Percentiles rank a stretch among this genome's conserved stretches.
Evolutionary conservation across 208 protist species (phyloP).

Genomic region (Trypanosoma melophagium): DNA sequence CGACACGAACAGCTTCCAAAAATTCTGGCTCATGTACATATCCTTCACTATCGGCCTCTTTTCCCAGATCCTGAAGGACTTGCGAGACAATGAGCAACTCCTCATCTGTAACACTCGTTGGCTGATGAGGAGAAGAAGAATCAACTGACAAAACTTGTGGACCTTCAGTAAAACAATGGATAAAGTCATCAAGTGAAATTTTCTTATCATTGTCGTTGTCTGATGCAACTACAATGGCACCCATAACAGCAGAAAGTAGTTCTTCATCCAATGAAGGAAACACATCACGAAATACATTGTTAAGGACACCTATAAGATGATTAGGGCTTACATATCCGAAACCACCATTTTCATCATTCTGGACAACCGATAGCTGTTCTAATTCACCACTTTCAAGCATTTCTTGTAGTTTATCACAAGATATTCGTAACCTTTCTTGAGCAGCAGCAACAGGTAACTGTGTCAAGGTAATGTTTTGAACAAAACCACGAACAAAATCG

Average conservation of each 20-base stretch:
- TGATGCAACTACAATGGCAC: conserved; percentile 55
- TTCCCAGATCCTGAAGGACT: conserved; percentile 42
- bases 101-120: conserved; percentile 23
- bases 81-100: conserved; percentile 50
- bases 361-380: conserved; percentile 38
- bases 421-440: conserved; percentile 48
- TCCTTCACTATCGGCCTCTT: conserved; percentile 33
- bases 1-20: conserved; percentile 30
- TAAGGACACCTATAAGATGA: conserved; percentile 55
- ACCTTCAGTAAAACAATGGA: conserved; percentile 58
- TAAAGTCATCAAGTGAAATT: conserved; percentile 69
- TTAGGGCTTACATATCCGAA: conserved; percentile 49
- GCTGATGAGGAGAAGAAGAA: neutral
- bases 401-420: conserved; percentile 48
- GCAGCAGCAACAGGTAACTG: conserved; percentile 56
- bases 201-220: conserved; percentile 40
- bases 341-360: conserved; percentile 39
- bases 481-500: conserved; percentile 66
- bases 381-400: conserved; percentile 72
- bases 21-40: conserved; percentile 43
- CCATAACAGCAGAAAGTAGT: conserved; percentile 59
- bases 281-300: conserved; percentile 50
- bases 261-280: conserved; percentile 73
- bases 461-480: conserved; percentile 54
- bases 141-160: conserved; percentile 30